These are phyloP conservation scores for Symbiodinium natans DNA, from an alignment of 73 alveolate genomes.

Conservation along the genomic window DNA sequence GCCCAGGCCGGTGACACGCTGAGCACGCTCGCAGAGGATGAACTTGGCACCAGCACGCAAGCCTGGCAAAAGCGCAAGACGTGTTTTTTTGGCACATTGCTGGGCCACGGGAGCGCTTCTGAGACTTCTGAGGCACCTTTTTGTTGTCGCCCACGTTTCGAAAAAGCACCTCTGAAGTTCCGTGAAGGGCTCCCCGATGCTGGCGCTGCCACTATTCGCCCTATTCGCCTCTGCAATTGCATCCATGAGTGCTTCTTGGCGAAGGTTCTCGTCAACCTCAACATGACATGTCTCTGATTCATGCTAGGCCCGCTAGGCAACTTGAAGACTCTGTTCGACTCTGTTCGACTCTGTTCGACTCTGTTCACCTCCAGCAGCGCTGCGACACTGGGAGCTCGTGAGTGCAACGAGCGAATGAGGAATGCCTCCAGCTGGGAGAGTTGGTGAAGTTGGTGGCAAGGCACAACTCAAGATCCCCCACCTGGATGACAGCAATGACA, in stretches of 20 bases:
- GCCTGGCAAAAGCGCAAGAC: slow-evolving; percentile 39
- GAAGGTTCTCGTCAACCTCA: slow-evolving; percentile 48
- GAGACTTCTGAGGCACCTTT: background rate
- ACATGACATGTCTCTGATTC: no score
- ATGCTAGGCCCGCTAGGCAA: no score
- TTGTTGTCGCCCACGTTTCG: slow-evolving; percentile 82
- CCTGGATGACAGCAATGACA: slow-evolving; percentile 95
- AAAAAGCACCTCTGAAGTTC: slow-evolving; percentile 7
- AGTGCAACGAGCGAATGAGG: slow-evolving; percentile 46
- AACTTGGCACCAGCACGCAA: slow-evolving; percentile 41
- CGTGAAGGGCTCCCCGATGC: background rate
- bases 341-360: no score
- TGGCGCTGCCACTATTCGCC: background rate
- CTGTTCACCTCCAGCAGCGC: slow-evolving; percentile 64
- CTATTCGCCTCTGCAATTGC: slow-evolving; percentile 34
- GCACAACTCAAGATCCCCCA: background rate
- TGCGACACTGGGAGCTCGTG: slow-evolving; percentile 12
- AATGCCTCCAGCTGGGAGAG: background rate
- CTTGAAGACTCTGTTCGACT: no score
- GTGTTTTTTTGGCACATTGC: background rate
- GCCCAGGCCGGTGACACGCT: background rate
- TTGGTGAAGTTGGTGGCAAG: background rate
- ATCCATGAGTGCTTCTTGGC: slow-evolving; percentile 60
- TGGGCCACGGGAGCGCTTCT: no score
- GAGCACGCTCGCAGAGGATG: slow-evolving; percentile 10